Evolutionary conservation across 1,284 basidiomycete species (phyloP).

Genomic region (Sphagnurus paluster): DNA sequence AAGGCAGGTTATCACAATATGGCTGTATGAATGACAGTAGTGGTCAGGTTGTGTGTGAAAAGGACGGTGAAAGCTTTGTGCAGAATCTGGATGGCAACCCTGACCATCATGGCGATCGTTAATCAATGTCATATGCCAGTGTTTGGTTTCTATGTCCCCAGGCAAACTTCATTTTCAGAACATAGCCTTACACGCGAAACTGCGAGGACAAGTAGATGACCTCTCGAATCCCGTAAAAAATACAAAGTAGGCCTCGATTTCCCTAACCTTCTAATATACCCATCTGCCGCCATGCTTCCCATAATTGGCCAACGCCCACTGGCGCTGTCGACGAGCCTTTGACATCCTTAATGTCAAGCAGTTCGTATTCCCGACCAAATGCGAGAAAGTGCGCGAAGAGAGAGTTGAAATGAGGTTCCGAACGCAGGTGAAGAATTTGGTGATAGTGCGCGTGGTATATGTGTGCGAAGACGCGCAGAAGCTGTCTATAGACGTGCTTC

Average conservation of each 20-base stretch:
- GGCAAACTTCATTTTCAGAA: too few relatives aligned
- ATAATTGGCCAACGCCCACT: slow-evolving; percentile 82
- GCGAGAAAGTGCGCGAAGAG: slow-evolving; percentile 97
- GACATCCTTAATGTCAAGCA: slow-evolving; percentile 89
- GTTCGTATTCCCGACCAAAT: slow-evolving; percentile 90
- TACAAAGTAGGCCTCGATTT: neutral
- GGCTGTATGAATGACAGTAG: neutral
- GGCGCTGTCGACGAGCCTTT: slow-evolving; percentile 64
- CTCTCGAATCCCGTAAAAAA: slow-evolving; percentile 14
- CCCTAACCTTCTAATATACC: slow-evolving; percentile 44
- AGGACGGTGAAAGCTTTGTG: neutral
- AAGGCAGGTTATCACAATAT: neutral
- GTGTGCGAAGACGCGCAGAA: slow-evolving; percentile 96
- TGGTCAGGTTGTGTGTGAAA: neutral
- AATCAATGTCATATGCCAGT: slow-evolving; percentile 7
- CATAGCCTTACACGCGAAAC: too few relatives aligned
- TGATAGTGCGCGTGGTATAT: slow-evolving; percentile 96
- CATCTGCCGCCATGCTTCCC: slow-evolving; percentile 87
- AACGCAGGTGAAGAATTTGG: slow-evolving; percentile 90
- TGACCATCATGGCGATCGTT: slow-evolving; percentile 10
- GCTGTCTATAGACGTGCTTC: slow-evolving; percentile 96
- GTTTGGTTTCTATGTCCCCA: slow-evolving; percentile 5
- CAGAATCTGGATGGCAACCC: slow-evolving; percentile 7
- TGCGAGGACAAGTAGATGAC: neutral
- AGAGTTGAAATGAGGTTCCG: slow-evolving; percentile 98